These are phyloP conservation scores for Bacterosira constricta DNA, from an alignment of 108 stramenopile species.

Conservation along the genomic window DNA sequence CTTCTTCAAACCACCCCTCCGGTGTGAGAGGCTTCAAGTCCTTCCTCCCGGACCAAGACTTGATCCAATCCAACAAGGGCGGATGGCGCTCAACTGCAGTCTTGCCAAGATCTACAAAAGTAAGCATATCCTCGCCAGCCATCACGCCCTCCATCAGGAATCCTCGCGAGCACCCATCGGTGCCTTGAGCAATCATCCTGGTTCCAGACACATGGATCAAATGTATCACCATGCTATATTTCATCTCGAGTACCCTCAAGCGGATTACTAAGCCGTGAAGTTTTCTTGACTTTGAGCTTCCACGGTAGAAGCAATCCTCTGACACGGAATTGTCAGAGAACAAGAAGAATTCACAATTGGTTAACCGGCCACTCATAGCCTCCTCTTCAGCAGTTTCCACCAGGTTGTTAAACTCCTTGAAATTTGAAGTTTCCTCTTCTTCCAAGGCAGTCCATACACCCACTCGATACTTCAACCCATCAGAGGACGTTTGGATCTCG, in stretches of 20 bases:
- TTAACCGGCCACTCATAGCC: slow-evolving; percentile 5
- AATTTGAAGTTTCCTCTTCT: slow-evolving; percentile 10
- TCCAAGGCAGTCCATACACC: slow-evolving; percentile 2
- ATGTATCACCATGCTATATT: slow-evolving; percentile 1
- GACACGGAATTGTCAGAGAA: slow-evolving; percentile 10
- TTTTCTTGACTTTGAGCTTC: not conserved
- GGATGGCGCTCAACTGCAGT: slow-evolving; percentile 5
- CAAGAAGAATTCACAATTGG: slow-evolving; percentile 5
- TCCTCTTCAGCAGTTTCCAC: slow-evolving; percentile 13
- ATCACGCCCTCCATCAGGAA: slow-evolving; percentile 19
- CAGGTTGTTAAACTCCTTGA: slow-evolving; percentile 23
- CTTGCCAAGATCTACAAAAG: slow-evolving; percentile 14
- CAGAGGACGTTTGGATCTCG: not conserved
- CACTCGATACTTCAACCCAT: not conserved
- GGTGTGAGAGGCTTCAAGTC: slow-evolving; percentile 9
- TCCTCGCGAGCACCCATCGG: slow-evolving; percentile 29
- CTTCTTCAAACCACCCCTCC: slow-evolving; percentile 30
- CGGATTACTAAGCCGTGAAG: not conserved
- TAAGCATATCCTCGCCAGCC: slow-evolving; percentile 16
- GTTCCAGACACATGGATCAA: slow-evolving; percentile 16
- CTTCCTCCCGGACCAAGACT: not conserved
- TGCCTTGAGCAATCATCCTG: slow-evolving; percentile 37
- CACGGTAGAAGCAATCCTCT: slow-evolving; percentile 1
- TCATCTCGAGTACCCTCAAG: slow-evolving; percentile 1
- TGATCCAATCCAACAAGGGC: slow-evolving; percentile 2